A percentile compares a stretch with the other conserved stretches of the same genome.
Conservation (phyloP, 805 yeast species). For the Pichia manshurica region DNA sequence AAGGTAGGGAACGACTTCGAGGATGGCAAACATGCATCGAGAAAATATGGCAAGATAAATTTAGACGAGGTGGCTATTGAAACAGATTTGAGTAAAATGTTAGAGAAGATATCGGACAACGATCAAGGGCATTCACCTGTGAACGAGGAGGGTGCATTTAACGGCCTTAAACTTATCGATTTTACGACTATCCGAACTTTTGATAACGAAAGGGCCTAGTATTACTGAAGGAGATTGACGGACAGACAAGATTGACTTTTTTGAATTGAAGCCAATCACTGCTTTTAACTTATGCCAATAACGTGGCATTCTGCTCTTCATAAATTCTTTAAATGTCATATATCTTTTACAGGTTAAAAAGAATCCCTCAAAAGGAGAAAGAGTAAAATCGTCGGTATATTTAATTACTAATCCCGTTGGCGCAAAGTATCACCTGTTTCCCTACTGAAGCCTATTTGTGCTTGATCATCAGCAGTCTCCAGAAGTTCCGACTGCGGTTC, state of each 20-base stretch:
- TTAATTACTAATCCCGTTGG: neutral
- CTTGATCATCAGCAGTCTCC: neutral
- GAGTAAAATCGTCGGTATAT: too few species aligned
- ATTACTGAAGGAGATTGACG: neutral
- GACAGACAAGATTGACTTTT: too few species aligned
- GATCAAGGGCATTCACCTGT: conserved; percentile 5
- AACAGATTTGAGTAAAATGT: conserved; percentile 16
- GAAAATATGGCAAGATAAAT: conserved; percentile 11
- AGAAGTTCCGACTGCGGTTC: neutral
- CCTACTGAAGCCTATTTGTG: neutral
- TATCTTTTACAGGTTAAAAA: neutral
- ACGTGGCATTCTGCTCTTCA: too few species aligned
- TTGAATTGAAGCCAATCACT: too few species aligned
- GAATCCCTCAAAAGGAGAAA: too few species aligned
- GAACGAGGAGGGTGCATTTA: conserved; percentile 16
- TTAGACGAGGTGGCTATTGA: conserved; percentile 2
- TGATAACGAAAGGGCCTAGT: neutral
- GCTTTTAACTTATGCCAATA: too few species aligned
- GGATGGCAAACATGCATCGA: neutral
- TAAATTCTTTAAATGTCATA: too few species aligned
- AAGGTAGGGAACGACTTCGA: neutral
- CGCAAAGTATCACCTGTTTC: neutral
- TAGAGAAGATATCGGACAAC: conserved; percentile 5
- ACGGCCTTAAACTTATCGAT: conserved; percentile 20
- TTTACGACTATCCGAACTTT: conserved; percentile 16